phyloP scores from a whole-genome alignment of 176 grass and related monocot species.

The Urochloa ruziziensis region DNA sequence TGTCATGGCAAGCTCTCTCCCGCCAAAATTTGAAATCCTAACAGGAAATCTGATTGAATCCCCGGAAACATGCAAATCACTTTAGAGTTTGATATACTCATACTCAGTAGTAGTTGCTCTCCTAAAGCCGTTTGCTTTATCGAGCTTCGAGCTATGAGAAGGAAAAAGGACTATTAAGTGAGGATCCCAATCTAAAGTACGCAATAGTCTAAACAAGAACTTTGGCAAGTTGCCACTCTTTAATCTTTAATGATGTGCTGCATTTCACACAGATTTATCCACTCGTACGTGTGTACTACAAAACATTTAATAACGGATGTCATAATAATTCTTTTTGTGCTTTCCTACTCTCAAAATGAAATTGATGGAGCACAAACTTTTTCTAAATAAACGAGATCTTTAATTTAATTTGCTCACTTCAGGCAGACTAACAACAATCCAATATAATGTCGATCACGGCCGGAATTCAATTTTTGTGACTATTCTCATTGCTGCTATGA shows the following conservation, averaged over 20 bases:
- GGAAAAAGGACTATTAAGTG: constrained; percentile 1
- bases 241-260: too few relatives aligned
- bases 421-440: background rate
- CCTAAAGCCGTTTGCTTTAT: constrained; percentile 41
- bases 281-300: constrained; percentile 14
- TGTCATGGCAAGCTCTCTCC: constrained; percentile 26
- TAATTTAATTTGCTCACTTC: background rate
- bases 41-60: constrained; percentile 40
- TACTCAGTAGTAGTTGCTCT: constrained; percentile 20
- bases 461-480: background rate
- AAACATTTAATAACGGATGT: background rate
- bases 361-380: background rate
- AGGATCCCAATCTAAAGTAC: constrained; percentile 47
- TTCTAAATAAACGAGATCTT: background rate
- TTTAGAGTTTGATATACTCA: constrained; percentile 34
- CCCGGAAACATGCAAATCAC: constrained; percentile 37
- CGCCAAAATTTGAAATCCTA: constrained; percentile 56
- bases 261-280: constrained; percentile 30
- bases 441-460: background rate
- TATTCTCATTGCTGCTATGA: background rate
- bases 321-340: background rate
- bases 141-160: constrained; percentile 26
- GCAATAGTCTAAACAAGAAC: constrained; percentile 25
- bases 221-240: constrained; percentile 33
- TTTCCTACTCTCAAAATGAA: background rate